Conservation (phyloP, 495 filamentous ascomycete species). For the Oidiodendron maius region DNA sequence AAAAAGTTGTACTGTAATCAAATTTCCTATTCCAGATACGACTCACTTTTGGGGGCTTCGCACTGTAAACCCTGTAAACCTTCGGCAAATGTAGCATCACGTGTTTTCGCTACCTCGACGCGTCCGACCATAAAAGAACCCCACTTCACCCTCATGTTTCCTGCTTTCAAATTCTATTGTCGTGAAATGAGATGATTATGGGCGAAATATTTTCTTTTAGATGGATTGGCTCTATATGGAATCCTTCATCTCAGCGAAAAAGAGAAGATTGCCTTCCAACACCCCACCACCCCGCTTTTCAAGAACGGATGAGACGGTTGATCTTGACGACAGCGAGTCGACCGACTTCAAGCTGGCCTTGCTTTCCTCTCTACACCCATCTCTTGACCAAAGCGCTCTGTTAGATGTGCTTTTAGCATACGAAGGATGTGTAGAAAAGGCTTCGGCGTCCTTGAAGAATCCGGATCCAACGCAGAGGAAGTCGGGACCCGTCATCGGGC, state of each 20-base stretch:
- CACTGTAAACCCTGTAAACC: too few species aligned
- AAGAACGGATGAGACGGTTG: neutral
- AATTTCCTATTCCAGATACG: too few species aligned
- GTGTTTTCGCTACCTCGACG: too few species aligned
- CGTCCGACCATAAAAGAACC: too few species aligned
- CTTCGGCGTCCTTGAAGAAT: conserved; percentile 43
- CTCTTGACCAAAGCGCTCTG: conserved; percentile 54
- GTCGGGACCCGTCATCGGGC: conserved; percentile 32
- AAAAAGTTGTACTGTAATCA: too few species aligned
- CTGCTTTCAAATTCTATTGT: too few species aligned
- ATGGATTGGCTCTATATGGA: too few species aligned
- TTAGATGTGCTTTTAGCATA: conserved; percentile 73
- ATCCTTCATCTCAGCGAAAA: conserved; percentile 1
- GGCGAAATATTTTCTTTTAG: too few species aligned
- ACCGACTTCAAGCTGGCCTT: conserved; percentile 88
- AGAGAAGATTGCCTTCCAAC: neutral
- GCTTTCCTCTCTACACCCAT: conserved; percentile 68
- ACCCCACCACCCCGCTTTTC: neutral
- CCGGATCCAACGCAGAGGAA: conserved; percentile 24
- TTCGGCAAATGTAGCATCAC: too few species aligned
- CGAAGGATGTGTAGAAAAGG: conserved; percentile 67
- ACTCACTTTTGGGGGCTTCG: too few species aligned
- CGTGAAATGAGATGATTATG: too few species aligned
- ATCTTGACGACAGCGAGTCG: conserved; percentile 44
- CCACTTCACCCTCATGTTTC: too few species aligned